phyloP scores from a whole-genome alignment of 805 yeast species.

The Nakazawaea ernobii region DNA sequence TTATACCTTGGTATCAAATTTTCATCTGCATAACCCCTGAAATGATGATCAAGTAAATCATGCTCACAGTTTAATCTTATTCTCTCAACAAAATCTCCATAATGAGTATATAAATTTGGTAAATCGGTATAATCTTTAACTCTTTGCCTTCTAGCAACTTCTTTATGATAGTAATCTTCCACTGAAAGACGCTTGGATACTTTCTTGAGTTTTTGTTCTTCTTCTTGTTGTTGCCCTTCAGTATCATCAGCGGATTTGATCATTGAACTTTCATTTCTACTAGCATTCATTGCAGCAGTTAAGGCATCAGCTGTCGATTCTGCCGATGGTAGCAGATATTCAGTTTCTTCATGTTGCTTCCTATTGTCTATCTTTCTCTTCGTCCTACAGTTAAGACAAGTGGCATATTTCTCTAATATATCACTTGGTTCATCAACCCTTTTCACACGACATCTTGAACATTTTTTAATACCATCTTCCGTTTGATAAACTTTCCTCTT shows the following conservation, averaged over 20 bases:
- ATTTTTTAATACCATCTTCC: slow-evolving; percentile 26
- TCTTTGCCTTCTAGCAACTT: slow-evolving; percentile 17
- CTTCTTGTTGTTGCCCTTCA: neutral
- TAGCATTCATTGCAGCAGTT: slow-evolving; percentile 9
- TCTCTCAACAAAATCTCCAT: slow-evolving; percentile 25
- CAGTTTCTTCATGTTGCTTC: slow-evolving; percentile 9
- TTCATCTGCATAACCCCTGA: slow-evolving; percentile 25
- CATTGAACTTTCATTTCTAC: neutral
- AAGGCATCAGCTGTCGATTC: slow-evolving; percentile 10
- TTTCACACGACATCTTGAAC: slow-evolving; percentile 38
- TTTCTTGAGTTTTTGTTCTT: neutral
- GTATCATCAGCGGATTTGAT: too few species aligned
- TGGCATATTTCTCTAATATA: slow-evolving; percentile 32
- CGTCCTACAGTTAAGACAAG: slow-evolving; percentile 33
- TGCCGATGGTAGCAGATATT: slow-evolving; percentile 7
- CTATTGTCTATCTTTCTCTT: slow-evolving; percentile 29
- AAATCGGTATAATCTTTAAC: slow-evolving; percentile 22
- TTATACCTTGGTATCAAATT: slow-evolving; percentile 28
- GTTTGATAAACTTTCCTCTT: slow-evolving; percentile 3
- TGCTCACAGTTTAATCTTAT: slow-evolving; percentile 27
- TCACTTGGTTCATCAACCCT: slow-evolving; percentile 27
- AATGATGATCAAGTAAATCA: slow-evolving; percentile 32
- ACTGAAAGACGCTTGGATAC: neutral
- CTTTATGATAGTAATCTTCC: neutral
- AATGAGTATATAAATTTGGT: slow-evolving; percentile 30